A percentile compares a stretch with the other conserved stretches of the same genome.
phyloP scores from a whole-genome alignment of 352 stramenopile genomes.

The Phytophthora idaei region DNA sequence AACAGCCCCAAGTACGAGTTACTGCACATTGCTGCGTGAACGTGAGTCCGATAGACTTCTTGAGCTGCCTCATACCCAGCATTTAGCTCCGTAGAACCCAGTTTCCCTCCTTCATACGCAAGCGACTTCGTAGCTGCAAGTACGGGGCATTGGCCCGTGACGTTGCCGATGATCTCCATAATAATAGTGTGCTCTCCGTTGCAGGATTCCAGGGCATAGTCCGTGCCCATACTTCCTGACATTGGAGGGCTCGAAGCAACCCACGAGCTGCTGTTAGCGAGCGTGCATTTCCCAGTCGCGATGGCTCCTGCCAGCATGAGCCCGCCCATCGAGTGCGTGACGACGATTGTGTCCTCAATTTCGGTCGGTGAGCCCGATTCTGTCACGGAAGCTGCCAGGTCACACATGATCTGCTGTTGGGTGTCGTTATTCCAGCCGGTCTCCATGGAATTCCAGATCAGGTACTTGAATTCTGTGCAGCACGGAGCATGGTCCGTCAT shows the following conservation, averaged over 20 bases:
- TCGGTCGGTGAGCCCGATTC: conserved; percentile 25
- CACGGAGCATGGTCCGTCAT: conserved; percentile 48
- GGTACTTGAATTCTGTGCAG: conserved; percentile 51
- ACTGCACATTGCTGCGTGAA: conserved; percentile 52
- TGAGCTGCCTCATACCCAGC: conserved; percentile 39
- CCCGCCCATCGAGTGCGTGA: conserved; percentile 59
- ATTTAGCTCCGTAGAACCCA: conserved; percentile 25
- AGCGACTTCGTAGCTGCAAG: conserved; percentile 37
- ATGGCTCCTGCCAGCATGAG: conserved; percentile 47
- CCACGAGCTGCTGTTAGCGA: conserved; percentile 47
- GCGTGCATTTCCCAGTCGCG: conserved; percentile 45
- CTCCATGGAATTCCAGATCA: conserved; percentile 46
- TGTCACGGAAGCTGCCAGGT: conserved; percentile 30
- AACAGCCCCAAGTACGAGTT: conserved; percentile 41
- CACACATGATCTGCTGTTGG: conserved; percentile 47
- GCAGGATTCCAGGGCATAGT: conserved; percentile 46
- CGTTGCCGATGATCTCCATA: conserved; percentile 37
- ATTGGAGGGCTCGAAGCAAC: conserved; percentile 48
- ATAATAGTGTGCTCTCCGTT: conserved; percentile 28
- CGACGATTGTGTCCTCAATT: conserved; percentile 50
- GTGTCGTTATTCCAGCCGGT: conserved; percentile 41
- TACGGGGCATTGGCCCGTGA: conserved; percentile 45
- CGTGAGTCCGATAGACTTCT: conserved; percentile 34
- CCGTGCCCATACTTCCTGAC: conserved; percentile 54
- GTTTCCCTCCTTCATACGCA: conserved; percentile 40